Percentiles rank a stretch among this genome's conserved stretches.
phyloP scores from a whole-genome alignment of 176 grass and related monocot species.

The Tillandsia fasciculata region DNA sequence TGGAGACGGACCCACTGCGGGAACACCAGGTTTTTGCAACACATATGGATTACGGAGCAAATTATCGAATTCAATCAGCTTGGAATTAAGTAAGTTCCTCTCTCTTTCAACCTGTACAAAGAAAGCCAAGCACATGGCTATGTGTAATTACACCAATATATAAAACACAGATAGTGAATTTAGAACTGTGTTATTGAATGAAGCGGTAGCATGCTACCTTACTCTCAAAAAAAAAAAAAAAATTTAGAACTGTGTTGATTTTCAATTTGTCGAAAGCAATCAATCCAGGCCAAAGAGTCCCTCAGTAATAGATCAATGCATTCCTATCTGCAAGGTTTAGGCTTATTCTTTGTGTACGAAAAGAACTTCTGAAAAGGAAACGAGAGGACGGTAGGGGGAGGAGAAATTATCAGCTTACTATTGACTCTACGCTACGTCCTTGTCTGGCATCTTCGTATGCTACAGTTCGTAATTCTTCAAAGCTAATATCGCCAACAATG shows the following conservation, averaged over 20 bases:
- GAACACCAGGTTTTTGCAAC: conserved; percentile 33
- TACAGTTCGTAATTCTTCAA: conserved; percentile 66
- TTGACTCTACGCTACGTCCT: conserved; percentile 57
- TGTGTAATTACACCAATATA: conserved; percentile 1
- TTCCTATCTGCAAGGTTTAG: not conserved
- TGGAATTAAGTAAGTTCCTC: conserved; percentile 66
- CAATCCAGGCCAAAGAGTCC: not conserved
- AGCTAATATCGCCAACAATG: conserved; percentile 69
- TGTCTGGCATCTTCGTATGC: conserved; percentile 72
- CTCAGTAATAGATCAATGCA: too few relatives aligned
- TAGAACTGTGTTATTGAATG: not conserved
- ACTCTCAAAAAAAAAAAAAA: too few relatives aligned
- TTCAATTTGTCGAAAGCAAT: not conserved
- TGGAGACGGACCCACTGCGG: conserved; percentile 22
- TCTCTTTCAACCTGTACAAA: conserved; percentile 66
- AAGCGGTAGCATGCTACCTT: too few relatives aligned
- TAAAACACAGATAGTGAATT: conserved; percentile 1
- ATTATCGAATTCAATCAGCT: conserved; percentile 77
- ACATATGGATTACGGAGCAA: conserved; percentile 41
- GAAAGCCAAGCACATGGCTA: conserved; percentile 10
- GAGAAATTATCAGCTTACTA: conserved; percentile 38
- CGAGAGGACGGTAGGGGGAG: not conserved
- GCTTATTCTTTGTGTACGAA: not conserved
- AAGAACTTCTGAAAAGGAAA: not conserved
- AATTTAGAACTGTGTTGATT: not conserved